Evolutionary conservation across 768 basidiomycete genomes (phyloP).

Genomic region (Lactifluus volemus): DNA sequence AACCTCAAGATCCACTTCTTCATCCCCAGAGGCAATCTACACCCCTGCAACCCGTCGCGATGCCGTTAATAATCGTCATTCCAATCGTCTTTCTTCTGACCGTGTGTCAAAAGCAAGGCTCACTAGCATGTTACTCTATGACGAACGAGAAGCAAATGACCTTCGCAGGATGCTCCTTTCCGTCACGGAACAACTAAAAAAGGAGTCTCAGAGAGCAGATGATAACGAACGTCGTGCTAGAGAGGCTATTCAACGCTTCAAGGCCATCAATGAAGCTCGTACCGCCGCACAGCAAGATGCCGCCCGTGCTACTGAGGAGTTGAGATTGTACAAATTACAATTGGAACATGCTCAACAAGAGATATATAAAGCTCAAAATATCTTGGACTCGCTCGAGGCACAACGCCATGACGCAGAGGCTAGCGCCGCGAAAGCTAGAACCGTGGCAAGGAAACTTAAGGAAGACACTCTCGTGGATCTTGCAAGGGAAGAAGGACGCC

Average conservation of each 20-base stretch:
- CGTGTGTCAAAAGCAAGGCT: slow-evolving; percentile 14
- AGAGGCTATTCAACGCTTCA: slow-evolving; percentile 25
- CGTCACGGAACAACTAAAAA: slow-evolving; percentile 32
- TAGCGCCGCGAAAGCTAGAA: slow-evolving; percentile 37
- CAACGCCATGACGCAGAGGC: slow-evolving; percentile 43
- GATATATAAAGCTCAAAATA: slow-evolving; percentile 45
- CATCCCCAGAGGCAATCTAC: slow-evolving; percentile 7
- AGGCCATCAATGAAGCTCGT: slow-evolving; percentile 28
- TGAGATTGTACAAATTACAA: slow-evolving; percentile 49
- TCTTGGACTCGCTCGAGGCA: slow-evolving; percentile 39
- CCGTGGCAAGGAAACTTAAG: slow-evolving; percentile 36
- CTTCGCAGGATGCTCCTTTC: slow-evolving; percentile 31
- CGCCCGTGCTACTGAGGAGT: slow-evolving; percentile 35
- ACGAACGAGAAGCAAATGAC: slow-evolving; percentile 35
- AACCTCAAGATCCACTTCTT: slow-evolving; percentile 7
- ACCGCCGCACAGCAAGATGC: slow-evolving; percentile 26
- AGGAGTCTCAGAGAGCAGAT: slow-evolving; percentile 30
- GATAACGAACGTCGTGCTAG: slow-evolving; percentile 29
- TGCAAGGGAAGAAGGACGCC: slow-evolving; percentile 47
- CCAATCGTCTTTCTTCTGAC: slow-evolving; percentile 11
- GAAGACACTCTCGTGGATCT: slow-evolving; percentile 39
- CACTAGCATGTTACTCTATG: slow-evolving; percentile 28
- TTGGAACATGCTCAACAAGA: slow-evolving; percentile 52
- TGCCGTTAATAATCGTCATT: neutral
- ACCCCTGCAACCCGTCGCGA: slow-evolving; percentile 10